Base-by-base conservation (phyloP, 2,329 filamentous ascomycete species). In the Colletotrichum filicis region DNA sequence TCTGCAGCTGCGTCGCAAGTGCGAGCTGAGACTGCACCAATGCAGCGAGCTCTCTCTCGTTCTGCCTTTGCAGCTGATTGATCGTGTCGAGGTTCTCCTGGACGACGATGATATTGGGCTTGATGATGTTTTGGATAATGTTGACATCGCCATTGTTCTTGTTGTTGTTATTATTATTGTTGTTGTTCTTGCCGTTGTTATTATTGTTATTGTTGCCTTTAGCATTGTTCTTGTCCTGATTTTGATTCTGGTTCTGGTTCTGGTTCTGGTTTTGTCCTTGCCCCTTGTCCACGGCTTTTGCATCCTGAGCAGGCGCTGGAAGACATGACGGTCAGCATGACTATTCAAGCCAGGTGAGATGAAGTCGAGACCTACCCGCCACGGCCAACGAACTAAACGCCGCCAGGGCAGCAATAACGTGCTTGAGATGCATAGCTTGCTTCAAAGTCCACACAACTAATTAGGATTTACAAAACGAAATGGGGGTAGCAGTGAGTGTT, bases 1-100 rank as follows among this genome's bases (percentile, higher is more conserved):
- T 80, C 74, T 84, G 79, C 53, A 84, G 77, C 73, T 83, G 80
- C 8, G 79, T 80, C 49, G 81, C 75, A 22, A 84, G 77, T 11
- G 80, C 80, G 26, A 84, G 71, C 72, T 84, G 78, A 1, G 81
- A 79, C 72, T 84, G 80, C 6, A 84, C 76, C 14, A 83, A 79
- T 46, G 79, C 79, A 19, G 81, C 79, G 60, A 85, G 81, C 69
- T 84, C 76, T 61, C 79, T 78, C 76, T 85, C 83, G 14, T 80
- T 82, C 26, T 81, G 61, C 19, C 77, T 72, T 32, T 79, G 79
- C 24, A 84, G 79, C 58, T 82, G 77, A 58, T 77, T 79, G 65
- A 84, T 74, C 28, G 80, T 76, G 28, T 76, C 81, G 42, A 83
- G 76, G 77, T 83, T 84, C 71, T 84, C 78, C 63, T 83, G 74